Conservation (phyloP, 495 filamentous ascomycete species). For the Thozetella sp. region DNA sequence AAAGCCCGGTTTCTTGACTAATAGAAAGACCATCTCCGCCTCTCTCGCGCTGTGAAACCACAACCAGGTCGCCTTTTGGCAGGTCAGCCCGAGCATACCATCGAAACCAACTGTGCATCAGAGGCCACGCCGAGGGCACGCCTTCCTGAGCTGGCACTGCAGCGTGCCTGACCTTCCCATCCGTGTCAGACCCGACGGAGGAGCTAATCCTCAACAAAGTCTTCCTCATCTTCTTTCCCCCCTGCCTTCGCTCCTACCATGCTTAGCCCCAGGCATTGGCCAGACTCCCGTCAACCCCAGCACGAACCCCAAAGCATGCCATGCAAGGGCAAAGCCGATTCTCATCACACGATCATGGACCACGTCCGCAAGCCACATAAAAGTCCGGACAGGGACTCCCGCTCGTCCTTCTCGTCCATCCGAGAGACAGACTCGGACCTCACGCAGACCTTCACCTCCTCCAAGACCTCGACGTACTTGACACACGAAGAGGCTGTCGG, state of each 20-base stretch:
- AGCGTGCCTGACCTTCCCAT: neutral
- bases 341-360: slow-evolving; percentile 30
- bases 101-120: slow-evolving; percentile 2
- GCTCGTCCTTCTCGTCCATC: slow-evolving; percentile 60
- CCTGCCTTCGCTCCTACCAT: slow-evolving; percentile 5
- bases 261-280: slow-evolving; percentile 24
- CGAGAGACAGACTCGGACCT: slow-evolving; percentile 54
- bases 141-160: slow-evolving; percentile 2
- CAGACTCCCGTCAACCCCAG: slow-evolving; percentile 15
- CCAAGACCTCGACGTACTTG: slow-evolving; percentile 61
- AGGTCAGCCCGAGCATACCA: neutral
- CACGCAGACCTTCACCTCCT: slow-evolving; percentile 72
- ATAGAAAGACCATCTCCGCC: slow-evolving; percentile 37
- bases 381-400: slow-evolving; percentile 39
- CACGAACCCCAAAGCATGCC: slow-evolving; percentile 6
- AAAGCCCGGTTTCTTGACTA: slow-evolving; percentile 46
- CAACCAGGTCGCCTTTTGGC: neutral
- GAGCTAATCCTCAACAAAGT: neutral
- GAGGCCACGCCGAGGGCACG: neutral
- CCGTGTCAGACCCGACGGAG: neutral
- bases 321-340: slow-evolving; percentile 15
- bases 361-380: slow-evolving; percentile 14
- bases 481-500: slow-evolving; percentile 44
- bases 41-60: slow-evolving; percentile 4
- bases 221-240: neutral